phyloP scores from a whole-genome alignment of 306 rosid genomes.

The Comarum palustre region DNA sequence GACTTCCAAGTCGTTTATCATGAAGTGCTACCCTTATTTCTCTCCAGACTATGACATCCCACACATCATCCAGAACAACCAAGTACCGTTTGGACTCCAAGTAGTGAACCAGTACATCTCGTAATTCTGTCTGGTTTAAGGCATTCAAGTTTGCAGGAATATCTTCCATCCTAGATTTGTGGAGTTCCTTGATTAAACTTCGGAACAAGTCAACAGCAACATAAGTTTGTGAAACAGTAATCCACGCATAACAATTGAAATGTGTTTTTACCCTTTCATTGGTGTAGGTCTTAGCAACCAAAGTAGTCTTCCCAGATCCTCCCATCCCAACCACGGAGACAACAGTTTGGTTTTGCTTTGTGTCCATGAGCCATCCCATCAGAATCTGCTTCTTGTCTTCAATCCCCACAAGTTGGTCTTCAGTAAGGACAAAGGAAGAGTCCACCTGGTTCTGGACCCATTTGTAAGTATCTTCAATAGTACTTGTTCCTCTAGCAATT shows the following conservation, averaged over 20 bases:
- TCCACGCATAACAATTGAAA: background rate
- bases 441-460: background rate
- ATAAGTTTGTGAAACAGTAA: slow-evolving; percentile 25
- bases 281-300: background rate
- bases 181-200: background rate
- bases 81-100: background rate
- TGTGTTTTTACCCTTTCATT: background rate
- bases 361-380: background rate
- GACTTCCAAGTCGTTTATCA: background rate
- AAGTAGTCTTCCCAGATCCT: slow-evolving; percentile 3
- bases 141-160: background rate
- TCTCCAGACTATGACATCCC: background rate
- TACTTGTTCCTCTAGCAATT: background rate
- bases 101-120: background rate
- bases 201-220: background rate
- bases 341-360: background rate
- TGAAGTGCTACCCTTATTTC: background rate
- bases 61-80: background rate
- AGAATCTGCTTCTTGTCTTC: background rate
- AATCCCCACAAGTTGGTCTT: background rate
- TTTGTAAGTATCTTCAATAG: background rate
- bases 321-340: slow-evolving; percentile 18
- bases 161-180: background rate
- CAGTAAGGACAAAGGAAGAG: background rate
- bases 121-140: background rate